Base-by-base conservation (phyloP, 106 monocot species). In the Dendrobium chrysotoxum region DNA sequence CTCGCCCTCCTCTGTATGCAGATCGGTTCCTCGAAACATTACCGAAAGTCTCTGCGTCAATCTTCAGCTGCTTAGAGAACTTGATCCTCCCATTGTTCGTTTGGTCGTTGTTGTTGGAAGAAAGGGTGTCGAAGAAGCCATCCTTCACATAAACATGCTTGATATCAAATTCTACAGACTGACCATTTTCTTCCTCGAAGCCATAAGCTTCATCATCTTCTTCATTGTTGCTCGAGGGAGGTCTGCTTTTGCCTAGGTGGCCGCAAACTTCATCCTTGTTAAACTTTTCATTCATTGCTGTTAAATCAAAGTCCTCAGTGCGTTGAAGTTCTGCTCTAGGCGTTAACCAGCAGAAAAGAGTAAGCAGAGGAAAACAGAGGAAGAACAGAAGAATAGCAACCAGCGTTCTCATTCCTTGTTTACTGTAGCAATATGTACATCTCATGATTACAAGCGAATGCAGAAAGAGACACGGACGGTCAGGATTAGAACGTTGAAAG, bases 91-190 rank as follows among this genome's bases (percentile, higher is more conserved):
- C 92, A 75, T 85, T 88, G 67, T n/a, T 70, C 46, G 81, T 64
- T 65, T 72, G 86, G 78, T 91, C 88, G 38, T 88, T 87, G 40
- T 91, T 64, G 61, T 88, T 89, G 73, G 84, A 92, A 5, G 98
- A 98, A 46, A 98, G 89, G 23, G 92, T 86, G 81, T 98, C 98
- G 55, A 98, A 98, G 85, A 98, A 98, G 67, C 92, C 91, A 66
- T 95, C 94, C 77, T 95, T 97, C 38, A 92, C 87, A 85, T 95
- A 98, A n/a, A 89, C 84, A 85, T 91, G 88, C 75, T 78, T 83
- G 40, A 73, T 7, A 50, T 77, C 76, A 46, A 45, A 54, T 41
- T 78, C 68, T 50, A 47, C n/a, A 72, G 53, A 28, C 57, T 79
- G 72, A 11, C 40, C 28, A 72, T 55, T 72, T 16, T 78, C 78